Percentiles rank a stretch among this genome's conserved stretches.
Conservation (phyloP, 1,284 basidiomycete species). For the Malassezia slooffiae region DNA sequence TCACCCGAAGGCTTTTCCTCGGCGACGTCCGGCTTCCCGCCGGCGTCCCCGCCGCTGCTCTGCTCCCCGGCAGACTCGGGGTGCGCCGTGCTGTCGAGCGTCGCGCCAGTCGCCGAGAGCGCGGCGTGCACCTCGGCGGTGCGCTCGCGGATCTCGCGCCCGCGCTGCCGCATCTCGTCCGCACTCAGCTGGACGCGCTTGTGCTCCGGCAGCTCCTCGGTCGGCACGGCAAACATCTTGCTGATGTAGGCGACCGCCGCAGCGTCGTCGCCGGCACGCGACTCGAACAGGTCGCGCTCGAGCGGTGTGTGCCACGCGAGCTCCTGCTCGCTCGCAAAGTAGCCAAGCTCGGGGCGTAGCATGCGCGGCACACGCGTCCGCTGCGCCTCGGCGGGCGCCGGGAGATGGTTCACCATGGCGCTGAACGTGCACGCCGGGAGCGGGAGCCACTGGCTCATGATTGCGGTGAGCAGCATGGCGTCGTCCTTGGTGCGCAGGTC, state of each 20-base stretch:
- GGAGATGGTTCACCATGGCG: constrained; percentile 79
- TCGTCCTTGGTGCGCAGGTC: constrained; percentile 87
- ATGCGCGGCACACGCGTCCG: constrained; percentile 76
- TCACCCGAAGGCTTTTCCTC: constrained; percentile 22
- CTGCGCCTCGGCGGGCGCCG: constrained; percentile 74
- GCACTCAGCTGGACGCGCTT: constrained; percentile 55
- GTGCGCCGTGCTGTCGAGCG: constrained; percentile 8
- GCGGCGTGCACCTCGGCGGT: constrained; percentile 26
- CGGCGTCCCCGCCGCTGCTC: not conserved
- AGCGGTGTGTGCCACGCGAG: constrained; percentile 62
- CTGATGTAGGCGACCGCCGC: constrained; percentile 63
- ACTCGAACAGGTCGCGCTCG: constrained; percentile 65
- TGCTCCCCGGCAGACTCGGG: constrained; percentile 26
- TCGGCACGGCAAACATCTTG: constrained; percentile 91
- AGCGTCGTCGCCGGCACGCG: constrained; percentile 24
- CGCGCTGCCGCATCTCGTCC: constrained; percentile 70
- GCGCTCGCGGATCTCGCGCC: constrained; percentile 44
- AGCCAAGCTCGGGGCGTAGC: constrained; percentile 66
- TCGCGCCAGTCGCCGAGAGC: constrained; percentile 41
- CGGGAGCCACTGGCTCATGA: constrained; percentile 93
- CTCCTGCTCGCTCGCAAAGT: constrained; percentile 47
- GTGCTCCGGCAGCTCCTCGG: constrained; percentile 70
- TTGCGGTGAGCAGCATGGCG: constrained; percentile 66
- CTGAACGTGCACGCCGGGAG: constrained; percentile 87
- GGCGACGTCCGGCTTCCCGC: constrained; percentile 3